Conservation (phyloP, 179 eudicot genomes). For the Pouteria campechiana region DNA sequence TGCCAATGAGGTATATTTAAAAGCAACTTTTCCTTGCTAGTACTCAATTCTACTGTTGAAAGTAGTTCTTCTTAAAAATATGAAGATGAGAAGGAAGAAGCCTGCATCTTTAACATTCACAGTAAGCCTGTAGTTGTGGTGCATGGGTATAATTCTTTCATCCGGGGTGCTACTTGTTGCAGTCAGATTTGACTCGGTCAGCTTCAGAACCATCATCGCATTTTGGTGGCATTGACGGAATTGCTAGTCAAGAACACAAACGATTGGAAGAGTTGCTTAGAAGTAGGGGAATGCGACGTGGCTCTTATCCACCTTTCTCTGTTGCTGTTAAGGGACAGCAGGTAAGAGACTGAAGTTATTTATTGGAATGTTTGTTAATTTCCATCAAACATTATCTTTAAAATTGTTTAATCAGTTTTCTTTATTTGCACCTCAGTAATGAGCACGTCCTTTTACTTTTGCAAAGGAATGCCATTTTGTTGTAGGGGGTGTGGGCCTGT, state of each 20-base stretch:
- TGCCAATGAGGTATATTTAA: slow-evolving; percentile 56
- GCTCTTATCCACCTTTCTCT: slow-evolving; percentile 73
- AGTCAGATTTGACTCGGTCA: slow-evolving; percentile 13
- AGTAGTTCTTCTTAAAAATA: background rate
- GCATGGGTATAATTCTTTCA: background rate
- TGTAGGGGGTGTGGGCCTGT: no score
- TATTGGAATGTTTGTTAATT: background rate
- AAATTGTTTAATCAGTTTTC: background rate
- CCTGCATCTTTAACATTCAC: no score
- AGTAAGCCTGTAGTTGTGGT: no score
- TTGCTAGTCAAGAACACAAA: slow-evolving; percentile 57
- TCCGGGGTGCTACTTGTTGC: background rate
- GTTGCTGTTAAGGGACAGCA: slow-evolving; percentile 89
- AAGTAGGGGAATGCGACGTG: slow-evolving; percentile 67
- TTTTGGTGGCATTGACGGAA: slow-evolving; percentile 55
- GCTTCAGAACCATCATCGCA: slow-evolving; percentile 42
- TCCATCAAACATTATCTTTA: no score
- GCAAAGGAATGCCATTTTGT: background rate
- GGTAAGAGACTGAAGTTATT: slow-evolving; percentile 33
- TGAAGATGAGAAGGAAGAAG: no score
- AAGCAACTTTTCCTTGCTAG: background rate
- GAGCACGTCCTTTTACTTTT: background rate
- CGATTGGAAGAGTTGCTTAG: slow-evolving; percentile 61
- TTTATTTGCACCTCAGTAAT: background rate
- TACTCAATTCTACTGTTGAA: background rate